phyloP scores from a whole-genome alignment of 768 basidiomycete species.

The Suillus luteus region DNA sequence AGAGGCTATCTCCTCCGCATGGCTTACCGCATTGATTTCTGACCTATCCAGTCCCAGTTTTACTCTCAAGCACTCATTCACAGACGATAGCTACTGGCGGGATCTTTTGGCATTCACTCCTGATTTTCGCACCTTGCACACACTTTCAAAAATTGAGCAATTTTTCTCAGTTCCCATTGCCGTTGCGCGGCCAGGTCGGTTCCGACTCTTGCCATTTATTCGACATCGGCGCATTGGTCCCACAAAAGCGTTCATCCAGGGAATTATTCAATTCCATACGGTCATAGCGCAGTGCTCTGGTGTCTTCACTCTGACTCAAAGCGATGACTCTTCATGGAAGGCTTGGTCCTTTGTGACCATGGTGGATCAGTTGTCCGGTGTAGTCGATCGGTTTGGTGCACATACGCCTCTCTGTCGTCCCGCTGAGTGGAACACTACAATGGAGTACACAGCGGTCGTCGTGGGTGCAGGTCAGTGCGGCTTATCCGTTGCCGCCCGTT shows the following conservation, averaged over 20 bases:
- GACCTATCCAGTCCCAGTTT: slow-evolving; percentile 3
- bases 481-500: slow-evolving; percentile 23
- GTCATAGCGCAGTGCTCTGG: slow-evolving; percentile 11
- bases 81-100: slow-evolving; percentile 13
- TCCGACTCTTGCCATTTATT: slow-evolving; percentile 8
- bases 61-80: slow-evolving; percentile 6
- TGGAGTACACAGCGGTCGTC: slow-evolving; percentile 44
- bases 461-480: slow-evolving; percentile 40
- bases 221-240: not conserved
- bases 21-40: slow-evolving; percentile 7
- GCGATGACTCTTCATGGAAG: slow-evolving; percentile 14
- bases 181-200: slow-evolving; percentile 3
- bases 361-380: slow-evolving; percentile 6
- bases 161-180: slow-evolving; percentile 9
- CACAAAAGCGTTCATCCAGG: slow-evolving; percentile 5
- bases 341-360: slow-evolving; percentile 11
- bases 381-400: slow-evolving; percentile 6
- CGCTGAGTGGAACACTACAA: slow-evolving; percentile 18
- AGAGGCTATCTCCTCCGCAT: slow-evolving; percentile 6
- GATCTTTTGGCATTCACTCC: slow-evolving; percentile 13
- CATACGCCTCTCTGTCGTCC: not conserved
- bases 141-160: slow-evolving; percentile 5
- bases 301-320: slow-evolving; percentile 8
- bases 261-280: slow-evolving; percentile 12
- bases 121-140: slow-evolving; percentile 10